A percentile compares a stretch with the other conserved stretches of the same genome.
phyloP scores from a whole-genome alignment of 805 yeast genomes.

The Wickerhamiella nectarea region DNA sequence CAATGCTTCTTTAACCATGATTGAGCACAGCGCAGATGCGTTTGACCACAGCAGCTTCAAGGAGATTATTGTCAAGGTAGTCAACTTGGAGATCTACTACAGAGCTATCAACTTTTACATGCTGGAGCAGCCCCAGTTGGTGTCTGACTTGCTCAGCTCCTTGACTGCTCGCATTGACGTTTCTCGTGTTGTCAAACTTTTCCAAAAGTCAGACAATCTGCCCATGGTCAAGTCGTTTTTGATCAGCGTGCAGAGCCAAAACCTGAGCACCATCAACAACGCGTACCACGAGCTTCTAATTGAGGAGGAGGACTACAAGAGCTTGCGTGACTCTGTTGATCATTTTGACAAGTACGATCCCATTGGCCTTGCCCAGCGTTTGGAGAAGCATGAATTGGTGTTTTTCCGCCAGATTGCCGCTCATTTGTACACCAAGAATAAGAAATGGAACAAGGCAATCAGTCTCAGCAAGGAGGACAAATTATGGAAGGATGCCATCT shows the following conservation, averaged over 20 bases:
- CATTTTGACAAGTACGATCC: constrained; percentile 85
- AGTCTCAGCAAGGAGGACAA: constrained; percentile 81
- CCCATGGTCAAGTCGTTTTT: constrained; percentile 94
- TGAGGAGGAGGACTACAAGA: constrained; percentile 92
- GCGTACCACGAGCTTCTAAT: constrained; percentile 92
- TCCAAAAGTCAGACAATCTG: constrained; percentile 87
- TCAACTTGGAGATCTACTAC: constrained; percentile 92
- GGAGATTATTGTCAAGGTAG: constrained; percentile 86
- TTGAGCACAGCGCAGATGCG: constrained; percentile 83
- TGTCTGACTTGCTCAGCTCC: constrained; percentile 73
- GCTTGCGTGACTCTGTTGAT: constrained; percentile 76
- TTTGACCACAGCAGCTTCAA: constrained; percentile 91
- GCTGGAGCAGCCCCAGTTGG: constrained; percentile 77
- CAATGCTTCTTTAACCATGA: constrained; percentile 92
- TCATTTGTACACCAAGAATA: constrained; percentile 79
- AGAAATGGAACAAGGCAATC: constrained; percentile 84
- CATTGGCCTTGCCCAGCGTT: constrained; percentile 77
- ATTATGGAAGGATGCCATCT: constrained; percentile 88
- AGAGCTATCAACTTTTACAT: constrained; percentile 92
- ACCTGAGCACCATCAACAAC: constrained; percentile 78
- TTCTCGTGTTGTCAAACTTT: constrained; percentile 87
- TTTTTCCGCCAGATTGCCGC: constrained; percentile 97
- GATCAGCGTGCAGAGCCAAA: constrained; percentile 79
- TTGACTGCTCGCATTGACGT: constrained; percentile 83
- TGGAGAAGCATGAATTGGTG: constrained; percentile 79